These are phyloP conservation scores for Tricholoma sp. DNA, from an alignment of 768 basidiomycete genomes.

Conservation along the genomic window DNA sequence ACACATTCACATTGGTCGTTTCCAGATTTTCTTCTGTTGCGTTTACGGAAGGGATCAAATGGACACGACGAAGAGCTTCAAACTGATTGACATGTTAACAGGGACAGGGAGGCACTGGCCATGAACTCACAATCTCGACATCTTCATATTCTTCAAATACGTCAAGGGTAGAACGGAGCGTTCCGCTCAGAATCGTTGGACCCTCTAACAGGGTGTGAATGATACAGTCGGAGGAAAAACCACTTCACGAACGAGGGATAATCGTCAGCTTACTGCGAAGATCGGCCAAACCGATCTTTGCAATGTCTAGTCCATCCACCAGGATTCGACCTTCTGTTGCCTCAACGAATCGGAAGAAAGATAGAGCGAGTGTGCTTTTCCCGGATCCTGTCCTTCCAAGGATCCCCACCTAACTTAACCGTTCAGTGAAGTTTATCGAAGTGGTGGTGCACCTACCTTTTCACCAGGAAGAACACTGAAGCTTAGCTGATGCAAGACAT, in stretches of 20 bases:
- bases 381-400: conserved; percentile 71
- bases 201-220: conserved; percentile 62
- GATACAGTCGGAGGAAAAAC: neutral
- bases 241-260: conserved; percentile 48
- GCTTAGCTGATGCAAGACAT: conserved; percentile 75
- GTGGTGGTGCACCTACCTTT: conserved; percentile 47
- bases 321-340: conserved; percentile 69
- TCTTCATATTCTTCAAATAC: conserved; percentile 86
- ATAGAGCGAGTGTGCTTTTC: conserved; percentile 76
- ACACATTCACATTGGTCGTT: conserved; percentile 65
- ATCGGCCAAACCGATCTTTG: conserved; percentile 75
- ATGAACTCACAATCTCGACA: conserved; percentile 59
- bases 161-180: conserved; percentile 73
- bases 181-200: conserved; percentile 83
- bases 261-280: conserved; percentile 67
- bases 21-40: conserved; percentile 39
- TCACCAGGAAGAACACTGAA: conserved; percentile 72
- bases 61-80: conserved; percentile 79
- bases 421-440: neutral
- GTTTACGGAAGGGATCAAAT: conserved; percentile 63
- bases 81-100: no score
- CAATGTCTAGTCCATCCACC: conserved; percentile 77
- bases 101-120: neutral
- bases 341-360: conserved; percentile 88
- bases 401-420: conserved; percentile 51